phyloP scores from a whole-genome alignment of 2,329 filamentous ascomycete species.

The Ambrosiella beaveri region DNA sequence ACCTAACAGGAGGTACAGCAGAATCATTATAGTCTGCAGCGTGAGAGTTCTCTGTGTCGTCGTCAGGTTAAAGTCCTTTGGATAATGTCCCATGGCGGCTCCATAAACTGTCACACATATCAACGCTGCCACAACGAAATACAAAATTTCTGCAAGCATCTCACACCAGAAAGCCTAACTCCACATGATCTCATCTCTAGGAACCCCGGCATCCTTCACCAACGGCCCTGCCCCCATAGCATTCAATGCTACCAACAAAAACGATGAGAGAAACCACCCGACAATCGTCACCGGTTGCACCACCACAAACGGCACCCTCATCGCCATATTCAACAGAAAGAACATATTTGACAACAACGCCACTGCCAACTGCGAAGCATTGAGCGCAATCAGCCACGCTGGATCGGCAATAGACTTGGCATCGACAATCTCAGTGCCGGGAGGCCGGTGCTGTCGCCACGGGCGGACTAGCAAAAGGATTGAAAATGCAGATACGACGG shows the following conservation, averaged over 20 bases:
- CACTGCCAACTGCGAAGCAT: slow-evolving; percentile 58
- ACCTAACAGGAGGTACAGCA: slow-evolving; percentile 64
- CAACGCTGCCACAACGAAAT: slow-evolving; percentile 60
- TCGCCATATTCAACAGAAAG: slow-evolving; percentile 74
- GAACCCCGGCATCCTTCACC: slow-evolving; percentile 17
- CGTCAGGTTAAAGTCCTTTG: slow-evolving; percentile 61
- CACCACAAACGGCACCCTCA: slow-evolving; percentile 59
- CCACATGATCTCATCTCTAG: slow-evolving; percentile 37
- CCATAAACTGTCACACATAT: slow-evolving; percentile 67
- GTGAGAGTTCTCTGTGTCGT: slow-evolving; percentile 74
- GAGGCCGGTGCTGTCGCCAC: slow-evolving; percentile 48
- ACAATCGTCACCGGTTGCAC: slow-evolving; percentile 71
- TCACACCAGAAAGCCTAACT: slow-evolving; percentile 81
- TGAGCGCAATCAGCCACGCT: slow-evolving; percentile 55
- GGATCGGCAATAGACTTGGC: slow-evolving; percentile 44
- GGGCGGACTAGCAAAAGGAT: slow-evolving; percentile 69
- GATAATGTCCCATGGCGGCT: slow-evolving; percentile 52
- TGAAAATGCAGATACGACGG: slow-evolving; percentile 73
- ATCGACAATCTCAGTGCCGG: slow-evolving; percentile 28
- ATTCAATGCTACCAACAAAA: slow-evolving; percentile 49
- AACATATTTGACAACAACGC: slow-evolving; percentile 67
- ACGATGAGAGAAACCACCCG: slow-evolving; percentile 52
- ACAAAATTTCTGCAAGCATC: slow-evolving; percentile 61
- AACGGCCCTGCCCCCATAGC: slow-evolving; percentile 48
- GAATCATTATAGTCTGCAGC: slow-evolving; percentile 73